Base-by-base conservation (phyloP, 805 yeast species). In the Vanderwaltozyma verrucispora region DNA sequence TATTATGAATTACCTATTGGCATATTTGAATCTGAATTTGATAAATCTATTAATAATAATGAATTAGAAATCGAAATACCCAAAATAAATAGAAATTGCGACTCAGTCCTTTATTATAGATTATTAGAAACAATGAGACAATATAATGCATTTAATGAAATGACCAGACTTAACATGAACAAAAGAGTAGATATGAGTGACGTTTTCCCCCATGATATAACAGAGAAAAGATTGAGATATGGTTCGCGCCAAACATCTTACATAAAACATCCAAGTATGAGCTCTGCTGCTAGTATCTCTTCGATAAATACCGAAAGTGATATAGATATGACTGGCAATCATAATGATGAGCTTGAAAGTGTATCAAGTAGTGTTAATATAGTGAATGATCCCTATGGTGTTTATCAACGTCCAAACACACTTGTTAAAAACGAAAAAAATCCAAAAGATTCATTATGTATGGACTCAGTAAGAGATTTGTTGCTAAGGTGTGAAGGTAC, bases 301-400 rank as follows among this genome's bases (percentile, higher is more conserved):
- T 44, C 50, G 7, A 42, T 43, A 8, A 39, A 44, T 15, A 44
- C 42, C 30, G 51, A 46, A 17, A 49, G 55, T 28, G 61, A 57
- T 29, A 50, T 47, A 1, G 55, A 51, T 32, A 54, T 53, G 56
- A 48, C 39, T 18, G 42, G 40, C 27, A 36, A 40, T 29, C 46
- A 44, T 5, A 30, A 35, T 12, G 50, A 37, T 17, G 56, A 51
- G 14, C 29, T 39, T n/a, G 56, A 44, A n/a, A 56, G 60, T 34
- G 38, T 46, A 2, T 42, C 43, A n/a, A 57, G 61, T 27, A 57
- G 61, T 36, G 36, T 54, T 4, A 43, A 44, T 27, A 44, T 48
- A 1, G 5, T 24, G 3, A 30, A 26, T 17, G 38, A 35, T 4
- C 4, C 24, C 2, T 23, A 5, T 4, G 7, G 19, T n/a, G 11